Evolutionary conservation across 345 rosid species (phyloP), one percentile per base, ranked within the genome.

Genomic region (Populus alba): DNA sequence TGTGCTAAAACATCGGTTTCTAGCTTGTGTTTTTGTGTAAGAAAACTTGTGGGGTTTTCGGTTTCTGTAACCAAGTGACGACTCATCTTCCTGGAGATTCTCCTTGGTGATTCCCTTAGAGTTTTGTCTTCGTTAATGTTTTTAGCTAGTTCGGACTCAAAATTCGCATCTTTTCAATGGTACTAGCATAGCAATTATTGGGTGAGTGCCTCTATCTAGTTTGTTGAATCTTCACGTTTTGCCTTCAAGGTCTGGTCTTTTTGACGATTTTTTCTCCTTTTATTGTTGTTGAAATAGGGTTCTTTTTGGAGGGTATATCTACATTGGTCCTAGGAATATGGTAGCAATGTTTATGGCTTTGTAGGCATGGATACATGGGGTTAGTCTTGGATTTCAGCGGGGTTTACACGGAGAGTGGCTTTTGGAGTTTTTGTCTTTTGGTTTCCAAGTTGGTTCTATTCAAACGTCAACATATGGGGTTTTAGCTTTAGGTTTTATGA

Each of bases 331-430:
- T 47, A 51, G 67, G 45, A 69, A 22, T 75, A 38, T 35, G 74
- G 70, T 29, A 27, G 66, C 35, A 53, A 1, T 73, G 71, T 80
- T 20, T 49, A 70, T 78, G 39, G 63, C 51, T 51, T 75, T 71
- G 73, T 71, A 59, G 79, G 79, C 74, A 70, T 84, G 73, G 63
- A 63, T 35, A 72, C 73, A 77, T 53, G 43, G 45, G 72, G 33
- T 71, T 25, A 66, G 78, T 79, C 81, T 85, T 80, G 86, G 87
- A 79, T 85, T 83, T 47, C 78, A 85, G 70, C 72, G 81, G 74
- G 83, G 67, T 85, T 83, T 80, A 73, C 88, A 87, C 77, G 86
- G 88, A 82, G 88, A 87, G 87, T 85, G 86, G 86, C 87, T 83
- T 80, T 79, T 80, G 91, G 91, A 80, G 75, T 76, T 78, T 31